These are phyloP conservation scores for Acaromyces ingoldii DNA, from an alignment of 1,284 basidiomycete genomes.

Conservation along the genomic window DNA sequence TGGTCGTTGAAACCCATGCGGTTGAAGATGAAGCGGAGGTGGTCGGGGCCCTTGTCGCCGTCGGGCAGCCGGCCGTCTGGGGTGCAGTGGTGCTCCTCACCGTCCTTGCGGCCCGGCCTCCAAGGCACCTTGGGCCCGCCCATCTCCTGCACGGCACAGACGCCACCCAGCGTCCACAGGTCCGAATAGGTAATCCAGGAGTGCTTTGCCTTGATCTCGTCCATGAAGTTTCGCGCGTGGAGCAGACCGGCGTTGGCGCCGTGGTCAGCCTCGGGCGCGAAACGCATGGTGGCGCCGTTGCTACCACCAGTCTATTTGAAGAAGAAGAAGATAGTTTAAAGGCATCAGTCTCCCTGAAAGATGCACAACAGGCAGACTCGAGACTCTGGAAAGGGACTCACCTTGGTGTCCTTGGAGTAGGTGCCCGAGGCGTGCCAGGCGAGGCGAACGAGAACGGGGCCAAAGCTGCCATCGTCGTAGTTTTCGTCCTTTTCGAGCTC, in stretches of 20 bases:
- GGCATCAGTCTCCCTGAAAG: background rate
- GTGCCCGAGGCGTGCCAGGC: conserved; percentile 84
- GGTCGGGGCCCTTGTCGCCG: conserved; percentile 74
- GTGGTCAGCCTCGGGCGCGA: conserved; percentile 60
- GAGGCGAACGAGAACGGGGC: conserved; percentile 82
- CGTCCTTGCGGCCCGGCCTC: conserved; percentile 52
- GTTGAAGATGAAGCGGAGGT: conserved; percentile 66
- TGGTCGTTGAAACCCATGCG: conserved; percentile 74
- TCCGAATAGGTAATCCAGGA: conserved; percentile 49
- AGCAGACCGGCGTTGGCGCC: conserved; percentile 81
- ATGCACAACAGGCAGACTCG: background rate
- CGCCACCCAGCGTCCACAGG: conserved; percentile 54
- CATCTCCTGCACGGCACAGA: conserved; percentile 64
- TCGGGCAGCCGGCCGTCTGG: conserved; percentile 95
- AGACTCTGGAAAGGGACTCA: too few relatives aligned
- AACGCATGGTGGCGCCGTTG: conserved; percentile 42
- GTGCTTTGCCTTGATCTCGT: conserved; percentile 68
- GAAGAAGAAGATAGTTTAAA: background rate
- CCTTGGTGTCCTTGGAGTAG: conserved; percentile 64
- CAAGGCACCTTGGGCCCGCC: conserved; percentile 52
- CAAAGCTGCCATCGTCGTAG: conserved; percentile 12
- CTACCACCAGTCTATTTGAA: background rate
- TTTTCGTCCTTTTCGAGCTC: conserved; percentile 35
- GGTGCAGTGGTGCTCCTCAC: conserved; percentile 55
- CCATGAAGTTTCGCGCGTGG: conserved; percentile 76